Percentiles rank a stretch among this genome's conserved stretches.
Conservation (phyloP, 345 rosid species). For the Nephelium lappaceum region DNA sequence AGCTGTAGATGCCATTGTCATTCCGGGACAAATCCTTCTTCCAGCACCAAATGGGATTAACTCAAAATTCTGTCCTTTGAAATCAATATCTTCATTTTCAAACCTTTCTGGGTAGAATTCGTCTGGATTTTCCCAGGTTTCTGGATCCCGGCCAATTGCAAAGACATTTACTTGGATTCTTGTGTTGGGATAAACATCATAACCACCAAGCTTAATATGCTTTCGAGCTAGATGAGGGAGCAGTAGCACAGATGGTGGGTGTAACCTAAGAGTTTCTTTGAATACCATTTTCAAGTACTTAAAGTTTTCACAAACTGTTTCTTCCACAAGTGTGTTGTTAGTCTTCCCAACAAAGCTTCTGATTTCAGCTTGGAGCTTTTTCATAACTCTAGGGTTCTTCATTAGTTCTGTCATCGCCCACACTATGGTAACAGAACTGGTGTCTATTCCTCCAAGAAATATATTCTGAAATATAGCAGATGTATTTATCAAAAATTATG, state of each 20-base stretch:
- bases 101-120: not conserved
- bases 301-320: not conserved
- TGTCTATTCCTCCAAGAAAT: not conserved
- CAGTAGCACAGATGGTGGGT: not conserved
- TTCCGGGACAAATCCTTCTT: not conserved
- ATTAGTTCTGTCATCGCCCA: not conserved
- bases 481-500: not conserved
- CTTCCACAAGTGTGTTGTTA: not conserved
- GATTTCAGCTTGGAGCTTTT: not conserved
- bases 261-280: not conserved
- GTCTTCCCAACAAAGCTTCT: not conserved
- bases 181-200: not conserved
- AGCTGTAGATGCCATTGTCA: not conserved
- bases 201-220: not conserved
- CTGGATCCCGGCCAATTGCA: not conserved
- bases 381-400: not conserved
- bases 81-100: not conserved
- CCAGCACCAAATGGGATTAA: not conserved
- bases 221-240: not conserved
- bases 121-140: not conserved
- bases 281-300: not conserved
- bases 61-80: not conserved
- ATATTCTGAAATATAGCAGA: not conserved
- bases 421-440: not conserved
- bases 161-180: not conserved